phyloP scores from a whole-genome alignment of 192 early-diverging fungal genomes.

The Podila horticola region DNA sequence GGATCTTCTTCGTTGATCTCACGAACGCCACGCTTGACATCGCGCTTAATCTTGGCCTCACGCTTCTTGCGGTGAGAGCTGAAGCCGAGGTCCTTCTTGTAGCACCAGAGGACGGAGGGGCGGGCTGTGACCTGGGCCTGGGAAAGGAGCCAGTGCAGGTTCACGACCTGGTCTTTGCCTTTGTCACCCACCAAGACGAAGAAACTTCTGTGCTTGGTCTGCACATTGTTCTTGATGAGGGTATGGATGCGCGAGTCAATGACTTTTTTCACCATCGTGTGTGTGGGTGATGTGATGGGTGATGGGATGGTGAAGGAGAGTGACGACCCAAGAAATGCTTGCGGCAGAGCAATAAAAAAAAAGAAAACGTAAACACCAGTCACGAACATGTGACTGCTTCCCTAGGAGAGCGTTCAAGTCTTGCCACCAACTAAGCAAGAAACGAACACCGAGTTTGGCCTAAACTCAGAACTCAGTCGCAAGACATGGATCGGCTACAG shows the following conservation, averaged over 20 bases:
- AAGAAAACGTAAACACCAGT: too few relatives aligned
- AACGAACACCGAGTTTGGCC: too few relatives aligned
- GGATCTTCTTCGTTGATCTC: slow-evolving; percentile 96
- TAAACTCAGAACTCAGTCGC: too few relatives aligned
- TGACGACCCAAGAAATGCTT: not conserved
- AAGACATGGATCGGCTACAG: too few relatives aligned
- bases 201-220: slow-evolving; percentile 91
- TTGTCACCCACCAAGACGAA: slow-evolving; percentile 97
- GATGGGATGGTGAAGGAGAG: not conserved
- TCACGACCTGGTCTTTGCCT: slow-evolving; percentile 94
- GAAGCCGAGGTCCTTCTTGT: slow-evolving; percentile 99
- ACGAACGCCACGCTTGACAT: slow-evolving; percentile 90
- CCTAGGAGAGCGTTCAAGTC: too few relatives aligned
- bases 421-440: too few relatives aligned
- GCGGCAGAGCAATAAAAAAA: too few relatives aligned
- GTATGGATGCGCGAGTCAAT: slow-evolving; percentile 96
- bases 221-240: slow-evolving; percentile 92
- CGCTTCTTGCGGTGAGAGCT: slow-evolving; percentile 96
- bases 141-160: slow-evolving; percentile 95
- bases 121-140: slow-evolving; percentile 91
- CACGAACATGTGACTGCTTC: too few relatives aligned
- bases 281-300: not conserved
- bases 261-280: slow-evolving; percentile 80
- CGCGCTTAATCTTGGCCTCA: slow-evolving; percentile 94
- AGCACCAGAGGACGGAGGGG: slow-evolving; percentile 99